A percentile compares a stretch with the other conserved stretches of the same genome.
phyloP scores from a whole-genome alignment of 306 rosid species.

The Echinosophora koreensis region DNA sequence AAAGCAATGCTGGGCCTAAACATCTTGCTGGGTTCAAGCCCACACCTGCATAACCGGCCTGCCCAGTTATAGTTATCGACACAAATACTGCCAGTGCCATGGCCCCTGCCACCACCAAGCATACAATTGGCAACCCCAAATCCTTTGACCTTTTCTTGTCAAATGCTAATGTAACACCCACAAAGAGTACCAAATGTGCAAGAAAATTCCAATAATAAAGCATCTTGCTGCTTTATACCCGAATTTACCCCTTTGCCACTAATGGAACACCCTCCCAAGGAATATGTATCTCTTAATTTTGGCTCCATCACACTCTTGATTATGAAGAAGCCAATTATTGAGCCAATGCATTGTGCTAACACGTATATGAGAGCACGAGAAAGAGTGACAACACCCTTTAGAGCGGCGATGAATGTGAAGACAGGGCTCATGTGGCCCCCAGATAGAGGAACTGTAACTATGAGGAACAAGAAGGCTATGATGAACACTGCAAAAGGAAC shows the following conservation, averaged over 20 bases:
- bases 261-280: conserved; percentile 78
- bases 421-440: conserved; percentile 83
- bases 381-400: conserved; percentile 48
- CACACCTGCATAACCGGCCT: conserved; percentile 66
- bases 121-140: conserved; percentile 66
- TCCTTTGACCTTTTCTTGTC: conserved; percentile 65
- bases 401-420: conserved; percentile 64
- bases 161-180: conserved; percentile 73
- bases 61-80: conserved; percentile 64
- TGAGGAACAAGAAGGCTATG: conserved; percentile 70
- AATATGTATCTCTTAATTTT: conserved; percentile 43
- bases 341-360: conserved; percentile 69
- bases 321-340: conserved; percentile 61
- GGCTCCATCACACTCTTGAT: conserved; percentile 61
- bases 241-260: conserved; percentile 25
- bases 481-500: conserved; percentile 73
- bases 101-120: conserved; percentile 63
- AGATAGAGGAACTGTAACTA: conserved; percentile 71
- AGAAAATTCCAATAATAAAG: conserved; percentile 64
- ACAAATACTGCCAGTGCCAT: conserved; percentile 73
- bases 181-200: conserved; percentile 78
- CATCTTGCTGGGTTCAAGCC: conserved; percentile 82
- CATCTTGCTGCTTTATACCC: conserved; percentile 42
- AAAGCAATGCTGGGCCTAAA: conserved; percentile 71
- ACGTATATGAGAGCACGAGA: conserved; percentile 54